phyloP scores from a whole-genome alignment of 2,329 filamentous ascomycete genomes.

The Cadophora malorum region DNA sequence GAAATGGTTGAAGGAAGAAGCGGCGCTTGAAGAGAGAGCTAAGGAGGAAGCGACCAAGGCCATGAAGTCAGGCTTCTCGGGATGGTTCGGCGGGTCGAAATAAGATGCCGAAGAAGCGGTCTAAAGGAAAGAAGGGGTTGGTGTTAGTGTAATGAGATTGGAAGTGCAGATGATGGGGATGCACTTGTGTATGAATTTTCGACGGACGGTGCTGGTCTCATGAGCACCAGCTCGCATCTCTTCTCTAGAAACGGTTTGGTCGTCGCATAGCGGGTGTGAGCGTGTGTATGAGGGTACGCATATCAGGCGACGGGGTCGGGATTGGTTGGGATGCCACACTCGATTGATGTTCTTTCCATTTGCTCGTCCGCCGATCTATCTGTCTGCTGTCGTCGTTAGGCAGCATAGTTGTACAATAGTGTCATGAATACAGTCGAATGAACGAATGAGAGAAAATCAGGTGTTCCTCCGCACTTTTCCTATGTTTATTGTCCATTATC shows the following conservation, averaged over 20 bases:
- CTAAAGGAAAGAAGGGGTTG: constrained; percentile 3
- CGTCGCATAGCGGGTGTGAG: constrained; percentile 29
- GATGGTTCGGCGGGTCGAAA: constrained; percentile 53
- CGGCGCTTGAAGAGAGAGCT: constrained; percentile 83
- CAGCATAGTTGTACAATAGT: constrained; percentile 34
- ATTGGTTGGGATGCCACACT: not conserved
- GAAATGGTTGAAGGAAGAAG: constrained; percentile 95
- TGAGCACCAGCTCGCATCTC: constrained; percentile 30
- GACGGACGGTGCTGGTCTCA: constrained; percentile 19
- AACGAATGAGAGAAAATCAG: not conserved
- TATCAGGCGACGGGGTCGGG: not conserved
- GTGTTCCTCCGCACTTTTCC: not conserved
- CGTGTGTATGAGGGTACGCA: constrained; percentile 7
- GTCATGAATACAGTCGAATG: constrained; percentile 25
- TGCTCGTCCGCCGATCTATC: not conserved
- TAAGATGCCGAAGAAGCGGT: constrained; percentile 17
- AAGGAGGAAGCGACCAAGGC: constrained; percentile 90
- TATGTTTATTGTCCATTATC: not conserved
- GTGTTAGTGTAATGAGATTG: constrained; percentile 19
- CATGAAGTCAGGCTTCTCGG: constrained; percentile 81
- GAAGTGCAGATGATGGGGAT: constrained; percentile 15
- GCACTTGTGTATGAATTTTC: constrained; percentile 31
- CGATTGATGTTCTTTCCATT: not conserved
- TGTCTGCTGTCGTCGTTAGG: constrained; percentile 7
- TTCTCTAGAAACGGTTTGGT: constrained; percentile 27